Percentiles rank a stretch among this genome's conserved stretches.
Conservation (phyloP, 148 eudicot species). For the Persicaria maculosa region DNA sequence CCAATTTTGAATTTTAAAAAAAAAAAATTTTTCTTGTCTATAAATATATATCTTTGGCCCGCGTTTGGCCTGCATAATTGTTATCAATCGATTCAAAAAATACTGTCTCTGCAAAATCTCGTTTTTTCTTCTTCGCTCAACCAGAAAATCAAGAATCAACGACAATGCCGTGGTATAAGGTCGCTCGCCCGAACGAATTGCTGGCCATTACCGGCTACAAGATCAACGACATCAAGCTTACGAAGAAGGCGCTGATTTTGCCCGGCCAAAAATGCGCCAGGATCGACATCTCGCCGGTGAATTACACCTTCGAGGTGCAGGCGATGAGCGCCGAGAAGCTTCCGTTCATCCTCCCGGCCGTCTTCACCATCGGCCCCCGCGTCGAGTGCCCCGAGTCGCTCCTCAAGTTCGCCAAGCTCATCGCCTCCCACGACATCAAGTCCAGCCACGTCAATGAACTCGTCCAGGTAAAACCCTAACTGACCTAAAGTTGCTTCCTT, state of each 20-base stretch:
- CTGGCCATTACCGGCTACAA: conserved; percentile 37
- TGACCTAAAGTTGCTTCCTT: too few relatives aligned
- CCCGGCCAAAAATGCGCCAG: conserved; percentile 32
- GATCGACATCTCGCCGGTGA: conserved; percentile 44
- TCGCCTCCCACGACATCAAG: conserved; percentile 39
- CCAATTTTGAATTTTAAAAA: too few relatives aligned
- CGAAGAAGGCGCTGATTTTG: conserved; percentile 36
- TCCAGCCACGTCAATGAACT: conserved; percentile 37
- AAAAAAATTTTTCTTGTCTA: too few relatives aligned
- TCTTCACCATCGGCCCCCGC: conserved; percentile 49
- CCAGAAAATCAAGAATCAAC: not conserved
- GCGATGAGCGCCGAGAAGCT: conserved; percentile 57
- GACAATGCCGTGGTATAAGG: conserved; percentile 13
- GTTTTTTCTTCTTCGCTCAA: too few relatives aligned
- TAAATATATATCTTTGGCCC: too few relatives aligned
- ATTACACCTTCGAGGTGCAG: conserved; percentile 53
- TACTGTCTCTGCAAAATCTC: too few relatives aligned
- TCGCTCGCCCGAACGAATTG: conserved; percentile 42
- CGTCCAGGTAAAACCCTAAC: conserved; percentile 14
- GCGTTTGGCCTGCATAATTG: too few relatives aligned
- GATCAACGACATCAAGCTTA: conserved; percentile 35
- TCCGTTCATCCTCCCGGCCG: conserved; percentile 43
- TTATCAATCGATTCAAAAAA: too few relatives aligned
- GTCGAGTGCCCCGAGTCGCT: conserved; percentile 22
- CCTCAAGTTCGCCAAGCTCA: conserved; percentile 36